phyloP scores from a whole-genome alignment of 257 asterid species.

The Rhazya stricta region DNA sequence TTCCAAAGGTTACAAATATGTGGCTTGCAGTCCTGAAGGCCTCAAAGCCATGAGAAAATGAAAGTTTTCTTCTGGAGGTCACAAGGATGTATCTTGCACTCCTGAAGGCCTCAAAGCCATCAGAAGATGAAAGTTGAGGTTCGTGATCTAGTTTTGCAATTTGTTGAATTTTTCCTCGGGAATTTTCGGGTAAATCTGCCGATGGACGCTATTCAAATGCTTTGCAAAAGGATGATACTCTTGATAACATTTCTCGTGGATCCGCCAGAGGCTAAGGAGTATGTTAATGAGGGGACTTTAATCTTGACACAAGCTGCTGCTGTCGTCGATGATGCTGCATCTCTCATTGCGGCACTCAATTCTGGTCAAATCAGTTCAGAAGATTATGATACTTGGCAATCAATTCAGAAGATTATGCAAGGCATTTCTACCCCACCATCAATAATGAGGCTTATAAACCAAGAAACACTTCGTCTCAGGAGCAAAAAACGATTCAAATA shows the following conservation, averaged over 20 bases:
- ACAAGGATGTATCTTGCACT: too few species aligned
- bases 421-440: not conserved
- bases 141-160: too few species aligned
- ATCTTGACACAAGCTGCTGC: not conserved
- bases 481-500: not conserved
- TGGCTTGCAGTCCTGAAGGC: too few species aligned
- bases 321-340: not conserved
- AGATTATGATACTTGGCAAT: not conserved
- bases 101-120: too few species aligned
- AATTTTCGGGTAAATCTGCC: too few species aligned
- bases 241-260: not conserved
- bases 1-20: too few species aligned
- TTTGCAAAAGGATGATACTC: slow-evolving; percentile 4
- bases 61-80: too few species aligned
- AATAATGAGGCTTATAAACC: not conserved
- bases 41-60: too few species aligned
- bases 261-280: not conserved
- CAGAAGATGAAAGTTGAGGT: too few species aligned
- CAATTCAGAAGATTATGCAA: not conserved
- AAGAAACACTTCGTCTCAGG: not conserved
- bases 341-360: not conserved
- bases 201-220: not conserved
- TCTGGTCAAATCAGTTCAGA: too few species aligned
- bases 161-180: too few species aligned
- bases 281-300: not conserved